Evolutionary conservation across 805 yeast genomes (phyloP), one percentile per base, ranked within the genome.

Genomic region (Wickerhamiella domercqiae): DNA sequence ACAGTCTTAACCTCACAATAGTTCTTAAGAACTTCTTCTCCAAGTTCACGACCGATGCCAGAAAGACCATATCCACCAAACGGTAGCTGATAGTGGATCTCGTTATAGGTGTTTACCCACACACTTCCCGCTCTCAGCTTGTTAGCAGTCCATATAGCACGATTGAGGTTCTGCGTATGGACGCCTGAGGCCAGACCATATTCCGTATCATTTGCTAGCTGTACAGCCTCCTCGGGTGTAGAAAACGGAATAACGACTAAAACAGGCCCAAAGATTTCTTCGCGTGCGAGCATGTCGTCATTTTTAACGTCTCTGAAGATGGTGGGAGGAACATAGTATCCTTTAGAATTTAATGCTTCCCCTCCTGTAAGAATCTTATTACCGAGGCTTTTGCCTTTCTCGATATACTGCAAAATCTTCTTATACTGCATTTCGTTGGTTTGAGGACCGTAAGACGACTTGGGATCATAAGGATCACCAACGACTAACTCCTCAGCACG

Each of bases 191-290:
- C 93, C 39, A 82, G 69, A 4, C 94, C 94, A 53, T 80, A 82
- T 37, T 66, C 67, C 7, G 83, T 67, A 48, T 70, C 71, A 56
- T 82, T 82, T 47, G 93, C 93, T 42, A 65, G 66, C 43, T 56
- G 61, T 19, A 82, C 45, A 4, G 73, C 93, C 45, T 81, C 86
- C 35, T 71, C 77, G 46, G 73, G 78, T 21, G 73, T 62, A 26
- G 61, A 53, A 60, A 82, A 82, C 56, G 70, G 71, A 40, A 76
- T 71, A 26, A 78, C 64, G 5, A 73, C 65, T 19, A 76, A 82
- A 24, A 82, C 94, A n/a, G 94, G 94, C 14, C 94, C 94, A 56
- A 82, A 82, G 41, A 82, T 80, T 59, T 82, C 94, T 57, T 82
- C 93, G 46, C 67, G 66, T 40, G 75, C 78, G 36, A 82, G 70